Evolutionary conservation across 225 moss, liverwort and hornwort species (phyloP).

Genomic region (Rhytidiadelphus loreus): DNA sequence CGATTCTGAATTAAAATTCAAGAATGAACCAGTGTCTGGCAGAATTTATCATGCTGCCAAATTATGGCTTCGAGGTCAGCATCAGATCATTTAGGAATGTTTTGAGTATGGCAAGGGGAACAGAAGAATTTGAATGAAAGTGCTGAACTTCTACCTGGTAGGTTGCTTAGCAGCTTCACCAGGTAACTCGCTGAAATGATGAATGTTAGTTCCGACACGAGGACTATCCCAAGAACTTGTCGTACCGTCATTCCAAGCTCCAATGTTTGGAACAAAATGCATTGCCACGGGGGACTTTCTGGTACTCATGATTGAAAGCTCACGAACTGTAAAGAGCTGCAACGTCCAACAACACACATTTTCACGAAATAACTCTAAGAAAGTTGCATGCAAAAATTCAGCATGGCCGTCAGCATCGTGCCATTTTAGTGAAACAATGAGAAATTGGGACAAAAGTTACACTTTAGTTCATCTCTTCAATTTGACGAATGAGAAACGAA

Average conservation of each 20-base stretch:
- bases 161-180: constrained; percentile 88
- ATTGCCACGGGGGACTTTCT: constrained; percentile 88
- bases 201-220: constrained; percentile 47
- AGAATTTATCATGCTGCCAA: background rate
- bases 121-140: background rate
- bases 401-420: background rate
- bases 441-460: background rate
- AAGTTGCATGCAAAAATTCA: background rate
- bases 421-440: background rate
- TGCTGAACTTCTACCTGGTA: constrained; percentile 48
- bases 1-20: background rate
- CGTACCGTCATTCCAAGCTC: constrained; percentile 47
- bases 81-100: background rate
- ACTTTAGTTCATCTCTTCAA: background rate
- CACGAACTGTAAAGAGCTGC: constrained; percentile 91
- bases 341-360: background rate
- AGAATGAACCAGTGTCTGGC: background rate
- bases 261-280: constrained; percentile 87
- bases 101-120: background rate
- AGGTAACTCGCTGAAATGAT: constrained; percentile 59
- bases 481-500: background rate
- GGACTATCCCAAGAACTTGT: constrained; percentile 75
- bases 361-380: background rate
- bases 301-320: constrained; percentile 97
- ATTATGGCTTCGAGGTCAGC: background rate